These are phyloP conservation scores for Parastagonospora nodorum DNA, from an alignment of 2,329 filamentous ascomycete species.

Conservation along the genomic window DNA sequence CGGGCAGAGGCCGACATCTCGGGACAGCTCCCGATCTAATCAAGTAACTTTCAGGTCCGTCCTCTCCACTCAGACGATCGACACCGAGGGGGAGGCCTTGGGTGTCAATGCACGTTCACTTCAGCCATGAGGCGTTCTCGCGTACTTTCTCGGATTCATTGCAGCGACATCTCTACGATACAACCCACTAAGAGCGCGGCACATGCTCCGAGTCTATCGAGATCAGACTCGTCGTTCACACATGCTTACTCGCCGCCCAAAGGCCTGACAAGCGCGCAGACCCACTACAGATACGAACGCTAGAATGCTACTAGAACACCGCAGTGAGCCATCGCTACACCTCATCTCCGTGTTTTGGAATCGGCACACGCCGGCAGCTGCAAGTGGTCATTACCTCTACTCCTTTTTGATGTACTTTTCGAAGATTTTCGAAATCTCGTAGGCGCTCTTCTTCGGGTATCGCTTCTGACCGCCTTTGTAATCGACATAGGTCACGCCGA, in stretches of 20 bases:
- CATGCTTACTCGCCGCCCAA: background rate
- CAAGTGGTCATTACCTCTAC: slow-evolving; percentile 23
- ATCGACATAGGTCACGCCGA: slow-evolving; percentile 83
- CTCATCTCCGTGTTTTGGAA: slow-evolving; percentile 11
- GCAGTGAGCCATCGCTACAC: slow-evolving; percentile 11
- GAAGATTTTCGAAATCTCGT: slow-evolving; percentile 72
- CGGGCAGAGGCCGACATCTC: background rate
- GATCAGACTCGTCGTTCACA: slow-evolving; percentile 1
- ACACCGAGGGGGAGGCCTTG: slow-evolving; percentile 7
- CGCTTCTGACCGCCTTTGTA: slow-evolving; percentile 80
- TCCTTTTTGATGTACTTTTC: slow-evolving; percentile 70
- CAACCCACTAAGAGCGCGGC: background rate
- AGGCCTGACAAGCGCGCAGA: background rate
- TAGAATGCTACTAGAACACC: slow-evolving; percentile 29
- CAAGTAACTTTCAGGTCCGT: background rate
- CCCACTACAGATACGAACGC: slow-evolving; percentile 11
- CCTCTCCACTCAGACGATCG: slow-evolving; percentile 6
- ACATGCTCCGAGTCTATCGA: slow-evolving; percentile 4
- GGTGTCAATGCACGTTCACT: slow-evolving; percentile 11
- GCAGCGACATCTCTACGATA: slow-evolving; percentile 12
- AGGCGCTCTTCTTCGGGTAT: slow-evolving; percentile 82
- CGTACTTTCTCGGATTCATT: slow-evolving; percentile 12
- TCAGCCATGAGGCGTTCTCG: background rate
- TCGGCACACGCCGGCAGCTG: slow-evolving; percentile 6
- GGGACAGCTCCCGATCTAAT: background rate